A percentile compares a stretch with the other conserved stretches of the same genome.
These are phyloP conservation scores for Aspergillus nidulans DNA, from an alignment of 495 filamentous ascomycete species.

Conservation along the genomic window DNA sequence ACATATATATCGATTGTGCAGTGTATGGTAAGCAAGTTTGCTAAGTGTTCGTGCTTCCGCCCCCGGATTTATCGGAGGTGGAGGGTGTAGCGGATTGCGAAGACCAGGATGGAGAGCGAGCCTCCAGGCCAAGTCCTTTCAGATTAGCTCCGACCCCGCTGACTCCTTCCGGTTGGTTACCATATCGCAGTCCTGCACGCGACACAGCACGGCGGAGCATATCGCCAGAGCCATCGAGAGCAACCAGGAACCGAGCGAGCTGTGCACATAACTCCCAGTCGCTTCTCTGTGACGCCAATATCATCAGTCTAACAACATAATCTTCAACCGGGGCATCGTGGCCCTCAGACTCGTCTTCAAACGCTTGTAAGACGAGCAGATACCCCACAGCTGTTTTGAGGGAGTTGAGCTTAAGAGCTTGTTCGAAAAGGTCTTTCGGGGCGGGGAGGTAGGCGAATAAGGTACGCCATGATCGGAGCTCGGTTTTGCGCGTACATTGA, in stretches of 20 bases:
- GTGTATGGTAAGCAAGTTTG: not conserved
- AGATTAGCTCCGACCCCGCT: constrained; percentile 29
- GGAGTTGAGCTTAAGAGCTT: constrained; percentile 74
- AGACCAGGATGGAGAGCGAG: constrained; percentile 36
- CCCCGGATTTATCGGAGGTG: constrained; percentile 15
- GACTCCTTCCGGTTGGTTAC: constrained; percentile 16
- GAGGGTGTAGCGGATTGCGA: constrained; percentile 33
- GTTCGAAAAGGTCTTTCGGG: constrained; percentile 86
- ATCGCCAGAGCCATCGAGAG: constrained; percentile 80
- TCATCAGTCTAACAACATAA: constrained; percentile 71
- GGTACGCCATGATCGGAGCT: constrained; percentile 90
- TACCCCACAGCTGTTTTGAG: constrained; percentile 97
- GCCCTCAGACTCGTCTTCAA: constrained; percentile 75
- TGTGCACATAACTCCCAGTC: constrained; percentile 99
- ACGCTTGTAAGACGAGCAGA: constrained; percentile 88
- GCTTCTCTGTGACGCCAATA: constrained; percentile 72
- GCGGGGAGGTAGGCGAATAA: constrained; percentile 86
- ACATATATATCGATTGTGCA: not conserved
- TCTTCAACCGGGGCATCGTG: constrained; percentile 59
- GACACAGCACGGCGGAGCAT: constrained; percentile 76
- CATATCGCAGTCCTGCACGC: constrained; percentile 53
- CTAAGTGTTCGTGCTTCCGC: not conserved
- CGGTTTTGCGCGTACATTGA: constrained; percentile 96
- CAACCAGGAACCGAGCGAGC: constrained; percentile 85
- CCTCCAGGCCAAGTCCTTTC: constrained; percentile 38